Percentiles rank a stretch among this genome's conserved stretches.
phyloP scores from a whole-genome alignment of 2,329 filamentous ascomycete genomes.

The Monosporascus ibericus region DNA sequence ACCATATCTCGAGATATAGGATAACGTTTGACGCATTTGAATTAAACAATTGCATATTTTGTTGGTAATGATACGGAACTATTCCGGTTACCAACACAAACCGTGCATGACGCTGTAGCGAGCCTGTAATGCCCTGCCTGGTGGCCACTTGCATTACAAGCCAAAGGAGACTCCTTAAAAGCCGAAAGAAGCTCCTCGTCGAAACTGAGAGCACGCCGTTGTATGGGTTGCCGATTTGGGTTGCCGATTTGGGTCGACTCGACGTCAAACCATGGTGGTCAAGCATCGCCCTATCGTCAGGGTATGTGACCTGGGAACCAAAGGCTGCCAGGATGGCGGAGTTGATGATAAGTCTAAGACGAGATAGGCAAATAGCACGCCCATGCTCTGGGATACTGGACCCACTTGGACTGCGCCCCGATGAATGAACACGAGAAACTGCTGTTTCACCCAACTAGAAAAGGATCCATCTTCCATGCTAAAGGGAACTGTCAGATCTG shows the following conservation, averaged over 20 bases:
- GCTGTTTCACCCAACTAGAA: slow-evolving; percentile 33
- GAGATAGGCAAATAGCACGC: slow-evolving; percentile 12
- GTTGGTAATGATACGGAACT: too few species aligned
- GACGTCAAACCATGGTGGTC: neutral
- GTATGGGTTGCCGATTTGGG: neutral
- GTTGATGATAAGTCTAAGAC: neutral
- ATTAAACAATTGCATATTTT: too few species aligned
- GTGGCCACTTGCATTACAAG: too few species aligned
- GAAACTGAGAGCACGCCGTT: neutral
- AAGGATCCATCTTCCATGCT: neutral
- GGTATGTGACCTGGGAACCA: neutral
- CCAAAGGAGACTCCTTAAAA: neutral
- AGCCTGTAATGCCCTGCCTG: too few species aligned
- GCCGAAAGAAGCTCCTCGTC: neutral
- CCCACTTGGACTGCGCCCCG: slow-evolving; percentile 24
- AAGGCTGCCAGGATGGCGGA: neutral
- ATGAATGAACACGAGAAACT: slow-evolving; percentile 40
- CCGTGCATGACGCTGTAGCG: too few species aligned
- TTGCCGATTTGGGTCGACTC: neutral
- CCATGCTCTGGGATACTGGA: slow-evolving; percentile 14
- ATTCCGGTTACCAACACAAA: too few species aligned
- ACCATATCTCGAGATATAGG: neutral
- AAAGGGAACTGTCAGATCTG: slow-evolving; percentile 13
- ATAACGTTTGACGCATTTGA: too few species aligned
- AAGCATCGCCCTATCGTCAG: neutral